Conservation (phyloP, 1,139 yeast species). For the Saccharomyces pastorianus region DNA sequence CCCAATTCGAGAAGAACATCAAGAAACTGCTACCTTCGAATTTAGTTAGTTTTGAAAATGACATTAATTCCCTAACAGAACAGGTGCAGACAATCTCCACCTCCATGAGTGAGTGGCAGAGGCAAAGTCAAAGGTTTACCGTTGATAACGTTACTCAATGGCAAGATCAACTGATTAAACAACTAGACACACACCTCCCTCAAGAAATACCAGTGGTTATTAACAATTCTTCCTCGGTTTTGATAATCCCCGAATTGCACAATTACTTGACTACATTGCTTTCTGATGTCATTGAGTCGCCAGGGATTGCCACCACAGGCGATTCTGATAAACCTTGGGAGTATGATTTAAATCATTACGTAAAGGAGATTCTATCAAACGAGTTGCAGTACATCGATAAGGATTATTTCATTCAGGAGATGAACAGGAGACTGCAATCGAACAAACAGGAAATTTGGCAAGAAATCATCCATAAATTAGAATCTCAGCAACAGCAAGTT, state of each 20-base stretch:
- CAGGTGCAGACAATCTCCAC: conserved; percentile 1
- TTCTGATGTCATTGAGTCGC: conserved; percentile 15
- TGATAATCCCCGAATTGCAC: conserved; percentile 28
- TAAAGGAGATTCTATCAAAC: conserved; percentile 26
- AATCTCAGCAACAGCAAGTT: conserved; percentile 2
- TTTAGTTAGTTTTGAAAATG: conserved; percentile 11
- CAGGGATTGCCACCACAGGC: conserved; percentile 1
- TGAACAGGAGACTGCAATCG: conserved; percentile 20
- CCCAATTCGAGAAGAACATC: conserved; percentile 29
- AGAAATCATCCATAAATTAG: conserved; percentile 19
- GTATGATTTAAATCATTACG: conserved; percentile 25
- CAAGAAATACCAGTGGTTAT: conserved; percentile 28
- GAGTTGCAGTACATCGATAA: conserved; percentile 28
- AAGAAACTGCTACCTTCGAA: conserved; percentile 25
- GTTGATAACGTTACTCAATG: conserved; percentile 23
- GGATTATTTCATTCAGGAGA: conserved; percentile 21
- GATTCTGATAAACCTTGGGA: conserved; percentile 9
- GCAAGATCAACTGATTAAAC: conserved; percentile 18
- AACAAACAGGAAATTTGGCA: conserved; percentile 24
- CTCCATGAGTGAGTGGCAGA: conserved; percentile 5
- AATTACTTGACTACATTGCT: conserved; percentile 17
- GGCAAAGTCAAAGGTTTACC: conserved; percentile 7
- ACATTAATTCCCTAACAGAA: conserved; percentile 9
- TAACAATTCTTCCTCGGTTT: conserved; percentile 18
- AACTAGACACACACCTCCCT: conserved; percentile 21